These are phyloP conservation scores for Stemphylium vesicarium DNA, from an alignment of 2,329 filamentous ascomycete genomes.

Conservation along the genomic window DNA sequence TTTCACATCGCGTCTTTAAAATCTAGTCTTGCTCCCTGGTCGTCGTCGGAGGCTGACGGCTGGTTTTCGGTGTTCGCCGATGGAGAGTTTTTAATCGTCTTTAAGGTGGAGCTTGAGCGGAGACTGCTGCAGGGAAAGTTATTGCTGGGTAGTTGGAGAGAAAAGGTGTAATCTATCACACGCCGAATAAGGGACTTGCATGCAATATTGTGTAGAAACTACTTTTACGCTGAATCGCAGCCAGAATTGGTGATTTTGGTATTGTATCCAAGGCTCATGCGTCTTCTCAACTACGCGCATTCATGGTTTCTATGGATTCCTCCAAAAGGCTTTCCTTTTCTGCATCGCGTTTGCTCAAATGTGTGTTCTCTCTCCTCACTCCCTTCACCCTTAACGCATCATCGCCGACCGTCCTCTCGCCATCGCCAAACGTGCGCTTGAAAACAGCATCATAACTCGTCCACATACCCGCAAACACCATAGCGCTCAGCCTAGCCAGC, in stretches of 20 bases:
- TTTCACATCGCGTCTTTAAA: too few relatives aligned
- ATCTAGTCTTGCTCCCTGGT: too few relatives aligned
- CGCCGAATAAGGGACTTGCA: too few relatives aligned
- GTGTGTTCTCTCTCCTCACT: background rate
- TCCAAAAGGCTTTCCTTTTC: background rate
- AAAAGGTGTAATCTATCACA: too few relatives aligned
- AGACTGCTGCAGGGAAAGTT: too few relatives aligned
- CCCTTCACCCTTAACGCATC: conserved; percentile 14
- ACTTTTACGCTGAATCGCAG: background rate
- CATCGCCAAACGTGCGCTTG: conserved; percentile 79
- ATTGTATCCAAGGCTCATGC: background rate
- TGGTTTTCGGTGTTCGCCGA: too few relatives aligned
- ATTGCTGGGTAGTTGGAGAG: too few relatives aligned
- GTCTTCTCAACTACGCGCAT: background rate
- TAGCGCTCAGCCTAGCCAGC: conserved; percentile 61
- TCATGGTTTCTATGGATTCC: background rate
- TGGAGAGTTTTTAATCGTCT: too few relatives aligned
- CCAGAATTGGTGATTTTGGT: too few relatives aligned
- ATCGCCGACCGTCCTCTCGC: conserved; percentile 67
- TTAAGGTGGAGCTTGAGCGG: too few relatives aligned
- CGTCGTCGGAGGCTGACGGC: too few relatives aligned
- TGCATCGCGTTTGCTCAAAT: background rate
- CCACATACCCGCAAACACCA: conserved; percentile 67
- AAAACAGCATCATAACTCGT: conserved; percentile 68
- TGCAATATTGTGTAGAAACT: too few relatives aligned